phyloP scores from a whole-genome alignment of 2,329 filamentous ascomycete species.

The Diplocarpon rosae region DNA sequence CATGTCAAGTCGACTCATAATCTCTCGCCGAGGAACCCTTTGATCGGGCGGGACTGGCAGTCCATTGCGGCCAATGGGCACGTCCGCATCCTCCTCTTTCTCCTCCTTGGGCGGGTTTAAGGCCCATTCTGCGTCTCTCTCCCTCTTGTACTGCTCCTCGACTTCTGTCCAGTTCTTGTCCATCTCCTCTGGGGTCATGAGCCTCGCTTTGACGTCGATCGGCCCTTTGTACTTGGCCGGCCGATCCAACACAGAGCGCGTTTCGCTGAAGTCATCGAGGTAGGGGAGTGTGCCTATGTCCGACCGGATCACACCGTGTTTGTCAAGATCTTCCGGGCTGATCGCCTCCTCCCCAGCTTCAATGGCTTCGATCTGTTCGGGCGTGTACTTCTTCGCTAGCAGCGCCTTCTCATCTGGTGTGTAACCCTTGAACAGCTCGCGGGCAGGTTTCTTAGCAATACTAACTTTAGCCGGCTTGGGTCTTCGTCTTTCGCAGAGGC shows the following conservation, averaged over 20 bases:
- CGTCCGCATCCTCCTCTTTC: background rate
- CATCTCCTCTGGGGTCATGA: conserved; percentile 52
- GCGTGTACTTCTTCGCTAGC: conserved; percentile 60
- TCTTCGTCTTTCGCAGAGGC: conserved; percentile 29
- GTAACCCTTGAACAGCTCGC: conserved; percentile 38
- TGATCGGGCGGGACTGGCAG: background rate
- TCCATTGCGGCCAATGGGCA: background rate
- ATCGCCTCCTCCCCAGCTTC: conserved; percentile 71
- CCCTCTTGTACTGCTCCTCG: conserved; percentile 10
- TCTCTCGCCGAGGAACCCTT: background rate
- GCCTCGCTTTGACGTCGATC: conserved; percentile 31
- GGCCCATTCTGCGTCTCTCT: conserved; percentile 8
- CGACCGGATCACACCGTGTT: conserved; percentile 58
- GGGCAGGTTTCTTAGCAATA: conserved; percentile 27
- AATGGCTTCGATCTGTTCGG: conserved; percentile 71
- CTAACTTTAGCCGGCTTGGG: conserved; percentile 28
- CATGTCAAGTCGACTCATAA: conserved; percentile 10
- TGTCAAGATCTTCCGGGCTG: conserved; percentile 59
- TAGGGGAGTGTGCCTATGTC: conserved; percentile 67
- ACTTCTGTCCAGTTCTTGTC: conserved; percentile 34
- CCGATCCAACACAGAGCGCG: conserved; percentile 70
- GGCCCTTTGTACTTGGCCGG: conserved; percentile 34
- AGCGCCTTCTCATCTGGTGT: conserved; percentile 44
- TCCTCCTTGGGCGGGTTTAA: background rate
- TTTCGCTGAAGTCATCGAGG: conserved; percentile 69